These are phyloP conservation scores for Phytophthora citrophthora DNA, from an alignment of 352 stramenopile species.

Conservation along the genomic window DNA sequence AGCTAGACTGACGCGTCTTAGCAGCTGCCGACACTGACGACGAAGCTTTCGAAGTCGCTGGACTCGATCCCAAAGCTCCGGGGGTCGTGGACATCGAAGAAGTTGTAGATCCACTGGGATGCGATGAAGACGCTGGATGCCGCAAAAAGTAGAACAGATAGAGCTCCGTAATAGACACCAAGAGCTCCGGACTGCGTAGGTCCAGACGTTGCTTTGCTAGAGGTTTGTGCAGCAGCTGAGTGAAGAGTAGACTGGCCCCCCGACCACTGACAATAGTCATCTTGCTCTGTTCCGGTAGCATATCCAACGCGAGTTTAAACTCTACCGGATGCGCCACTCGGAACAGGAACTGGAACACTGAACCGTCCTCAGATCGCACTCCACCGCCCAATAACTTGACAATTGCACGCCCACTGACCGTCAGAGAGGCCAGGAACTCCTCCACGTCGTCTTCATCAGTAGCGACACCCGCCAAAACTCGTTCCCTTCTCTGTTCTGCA, in stretches of 20 bases:
- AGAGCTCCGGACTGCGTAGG: conserved; percentile 72
- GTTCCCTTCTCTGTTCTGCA: conserved; percentile 49
- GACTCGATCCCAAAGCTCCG: conserved; percentile 20
- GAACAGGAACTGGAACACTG: conserved; percentile 85
- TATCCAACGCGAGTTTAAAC: conserved; percentile 82
- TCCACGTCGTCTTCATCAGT: conserved; percentile 67
- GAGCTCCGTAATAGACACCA: conserved; percentile 87
- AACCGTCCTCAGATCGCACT: conserved; percentile 70
- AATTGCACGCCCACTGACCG: conserved; percentile 54
- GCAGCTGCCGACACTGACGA: conserved; percentile 60
- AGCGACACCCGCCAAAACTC: conserved; percentile 41
- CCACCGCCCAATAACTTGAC: conserved; percentile 64
- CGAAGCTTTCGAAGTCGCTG: conserved; percentile 46
- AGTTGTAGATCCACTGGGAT: conserved; percentile 47
- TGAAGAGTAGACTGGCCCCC: conserved; percentile 76
- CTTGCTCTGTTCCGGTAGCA: conserved; percentile 85
- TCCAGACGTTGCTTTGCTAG: conserved; percentile 81
- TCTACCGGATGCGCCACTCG: conserved; percentile 75
- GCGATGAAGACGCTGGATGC: conserved; percentile 73
- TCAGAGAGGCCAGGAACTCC: conserved; percentile 57
- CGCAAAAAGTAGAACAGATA: conserved; percentile 88
- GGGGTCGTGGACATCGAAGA: conserved; percentile 3
- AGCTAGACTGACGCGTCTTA: conserved; percentile 64
- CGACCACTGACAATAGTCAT: conserved; percentile 74
- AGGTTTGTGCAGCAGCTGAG: conserved; percentile 83